Evolutionary conservation across 768 basidiomycete species (phyloP).

Genomic region (Russula earlei): DNA sequence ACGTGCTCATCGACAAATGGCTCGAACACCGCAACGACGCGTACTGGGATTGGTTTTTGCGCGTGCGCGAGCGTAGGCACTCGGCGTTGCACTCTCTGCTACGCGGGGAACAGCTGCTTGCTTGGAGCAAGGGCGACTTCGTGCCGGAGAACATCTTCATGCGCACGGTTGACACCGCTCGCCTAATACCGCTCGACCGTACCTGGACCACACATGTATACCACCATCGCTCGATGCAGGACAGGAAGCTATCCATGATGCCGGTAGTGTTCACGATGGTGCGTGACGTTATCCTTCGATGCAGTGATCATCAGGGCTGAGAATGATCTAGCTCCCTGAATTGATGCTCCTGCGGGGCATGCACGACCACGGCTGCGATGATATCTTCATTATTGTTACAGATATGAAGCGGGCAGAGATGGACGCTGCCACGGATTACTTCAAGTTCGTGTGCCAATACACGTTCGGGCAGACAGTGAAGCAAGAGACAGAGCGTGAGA

Average conservation of each 20-base stretch:
- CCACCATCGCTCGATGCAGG: conserved; percentile 67
- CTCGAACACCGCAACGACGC: conserved; percentile 69
- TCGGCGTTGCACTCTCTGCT: conserved; percentile 37
- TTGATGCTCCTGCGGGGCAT: conserved; percentile 72
- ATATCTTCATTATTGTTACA: conserved; percentile 70
- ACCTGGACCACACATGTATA: conserved; percentile 78
- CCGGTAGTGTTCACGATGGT: conserved; percentile 79
- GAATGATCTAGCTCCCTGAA: conserved; percentile 49
- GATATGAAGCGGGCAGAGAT: conserved; percentile 72
- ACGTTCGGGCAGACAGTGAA: conserved; percentile 55
- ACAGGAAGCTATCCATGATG: conserved; percentile 66
- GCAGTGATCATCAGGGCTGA: background rate
- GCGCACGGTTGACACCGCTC: conserved; percentile 68
- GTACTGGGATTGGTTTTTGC: conserved; percentile 70
- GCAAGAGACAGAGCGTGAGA: conserved; percentile 55
- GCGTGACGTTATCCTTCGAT: conserved; percentile 16
- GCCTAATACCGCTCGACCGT: conserved; percentile 69
- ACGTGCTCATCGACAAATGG: conserved; percentile 78
- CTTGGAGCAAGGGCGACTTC: conserved; percentile 61
- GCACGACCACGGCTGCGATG: conserved; percentile 74
- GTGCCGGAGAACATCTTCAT: conserved; percentile 74
- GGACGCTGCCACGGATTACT: conserved; percentile 73
- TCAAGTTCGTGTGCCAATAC: conserved; percentile 61
- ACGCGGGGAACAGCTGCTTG: conserved; percentile 33
- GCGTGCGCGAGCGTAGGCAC: conserved; percentile 57